phyloP scores from a whole-genome alignment of 2,329 filamentous ascomycete genomes.

The Microascus cirrosus region DNA sequence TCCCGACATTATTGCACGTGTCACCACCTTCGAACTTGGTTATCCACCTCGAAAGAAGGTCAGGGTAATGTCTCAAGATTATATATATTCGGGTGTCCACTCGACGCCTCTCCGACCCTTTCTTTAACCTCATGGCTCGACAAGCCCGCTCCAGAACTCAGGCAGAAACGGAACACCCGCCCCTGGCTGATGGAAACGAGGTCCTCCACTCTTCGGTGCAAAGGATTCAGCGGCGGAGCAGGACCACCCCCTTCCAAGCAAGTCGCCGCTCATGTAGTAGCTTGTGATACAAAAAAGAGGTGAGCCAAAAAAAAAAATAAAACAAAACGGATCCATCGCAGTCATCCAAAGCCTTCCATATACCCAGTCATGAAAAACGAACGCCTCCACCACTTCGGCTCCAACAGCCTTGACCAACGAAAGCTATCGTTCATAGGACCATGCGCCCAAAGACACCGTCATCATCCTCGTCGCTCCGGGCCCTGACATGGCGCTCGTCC shows the following conservation, averaged over 20 bases:
- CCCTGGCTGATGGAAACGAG: not conserved
- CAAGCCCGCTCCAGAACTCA: not conserved
- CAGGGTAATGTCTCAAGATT: constrained; percentile 1
- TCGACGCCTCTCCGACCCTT: constrained; percentile 54
- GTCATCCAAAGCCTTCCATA: not conserved
- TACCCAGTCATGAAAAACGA: not conserved
- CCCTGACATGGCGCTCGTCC: constrained; percentile 47
- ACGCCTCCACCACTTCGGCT: not conserved
- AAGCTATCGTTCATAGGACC: constrained; percentile 28
- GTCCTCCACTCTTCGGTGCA: constrained; percentile 55
- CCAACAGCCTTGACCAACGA: not conserved
- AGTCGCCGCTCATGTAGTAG: constrained; percentile 13
- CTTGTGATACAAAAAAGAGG: constrained; percentile 37
- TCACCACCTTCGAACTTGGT: not conserved
- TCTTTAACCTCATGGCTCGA: constrained; percentile 59
- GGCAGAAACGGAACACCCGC: not conserved
- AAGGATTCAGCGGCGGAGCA: constrained; percentile 52
- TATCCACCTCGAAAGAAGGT: not conserved
- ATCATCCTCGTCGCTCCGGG: constrained; percentile 76
- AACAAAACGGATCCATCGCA: constrained; percentile 11
- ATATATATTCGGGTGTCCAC: constrained; percentile 31
- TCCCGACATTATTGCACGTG: not conserved
- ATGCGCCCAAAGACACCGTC: constrained; percentile 93
- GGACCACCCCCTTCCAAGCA: constrained; percentile 28
- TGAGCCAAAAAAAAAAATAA: constrained; percentile 15